Evolutionary conservation across 169 alveolate species (phyloP).

Genomic region (Babesia bigemina): DNA sequence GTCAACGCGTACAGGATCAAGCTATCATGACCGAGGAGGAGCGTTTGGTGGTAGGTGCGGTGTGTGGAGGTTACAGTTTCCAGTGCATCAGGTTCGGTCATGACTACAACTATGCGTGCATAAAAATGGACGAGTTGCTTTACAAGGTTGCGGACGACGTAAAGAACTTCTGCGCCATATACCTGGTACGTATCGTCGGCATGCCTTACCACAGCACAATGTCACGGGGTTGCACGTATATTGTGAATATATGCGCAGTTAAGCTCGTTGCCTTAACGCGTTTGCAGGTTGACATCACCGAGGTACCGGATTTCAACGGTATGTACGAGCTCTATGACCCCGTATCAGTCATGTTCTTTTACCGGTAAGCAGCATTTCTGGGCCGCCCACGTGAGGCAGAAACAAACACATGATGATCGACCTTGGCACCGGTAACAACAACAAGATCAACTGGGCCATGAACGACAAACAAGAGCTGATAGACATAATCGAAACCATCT

Average conservation of each 20-base stretch:
- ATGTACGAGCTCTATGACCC: constrained; percentile 99
- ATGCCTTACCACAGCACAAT: not conserved
- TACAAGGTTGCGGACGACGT: constrained; percentile 95
- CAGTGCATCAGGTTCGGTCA: constrained; percentile 97
- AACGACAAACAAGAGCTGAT: constrained; percentile 96
- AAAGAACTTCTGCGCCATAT: constrained; percentile 94
- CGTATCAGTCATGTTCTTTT: constrained; percentile 97
- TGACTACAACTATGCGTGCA: constrained; percentile 96
- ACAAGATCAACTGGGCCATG: constrained; percentile 98
- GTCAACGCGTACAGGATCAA: constrained; percentile 80
- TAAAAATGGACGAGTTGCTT: constrained; percentile 97
- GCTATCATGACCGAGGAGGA: constrained; percentile 98
- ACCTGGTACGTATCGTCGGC: constrained; percentile 81
- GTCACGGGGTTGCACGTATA: not conserved
- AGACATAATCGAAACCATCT: constrained; percentile 95
- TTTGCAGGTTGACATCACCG: constrained; percentile 89
- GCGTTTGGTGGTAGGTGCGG: constrained; percentile 84
- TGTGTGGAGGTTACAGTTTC: constrained; percentile 6
- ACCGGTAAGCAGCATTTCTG: constrained; percentile 64
- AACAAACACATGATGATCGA: constrained; percentile 99
- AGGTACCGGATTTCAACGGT: constrained; percentile 98
- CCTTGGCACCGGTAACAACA: constrained; percentile 98
- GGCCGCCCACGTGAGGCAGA: constrained; percentile 61
- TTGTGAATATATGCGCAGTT: not conserved
- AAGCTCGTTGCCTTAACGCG: not conserved